phyloP scores from a whole-genome alignment of 2,329 filamentous ascomycete genomes.

The Coniella lustricola region DNA sequence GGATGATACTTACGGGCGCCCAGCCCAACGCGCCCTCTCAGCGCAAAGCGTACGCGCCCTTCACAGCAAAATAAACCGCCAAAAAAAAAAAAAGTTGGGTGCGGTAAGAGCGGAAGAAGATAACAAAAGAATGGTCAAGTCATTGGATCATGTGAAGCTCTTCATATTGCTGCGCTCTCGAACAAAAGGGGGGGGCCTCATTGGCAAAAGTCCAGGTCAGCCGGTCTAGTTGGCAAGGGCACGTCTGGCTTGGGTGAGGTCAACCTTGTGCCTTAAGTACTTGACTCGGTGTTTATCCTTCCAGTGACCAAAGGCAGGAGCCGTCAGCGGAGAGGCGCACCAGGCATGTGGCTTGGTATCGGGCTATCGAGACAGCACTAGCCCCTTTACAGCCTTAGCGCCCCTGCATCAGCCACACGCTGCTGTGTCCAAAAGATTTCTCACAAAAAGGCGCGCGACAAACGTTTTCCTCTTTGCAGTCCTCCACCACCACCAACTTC shows the following conservation, averaged over 20 bases:
- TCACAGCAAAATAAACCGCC: not conserved
- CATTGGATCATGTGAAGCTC: constrained; percentile 1
- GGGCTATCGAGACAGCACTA: not conserved
- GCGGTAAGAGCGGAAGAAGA: not conserved
- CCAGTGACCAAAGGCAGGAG: not conserved
- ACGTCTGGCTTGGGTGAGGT: constrained; percentile 3
- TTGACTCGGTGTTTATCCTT: constrained; percentile 12
- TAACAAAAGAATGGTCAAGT: not conserved
- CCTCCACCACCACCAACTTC: not conserved
- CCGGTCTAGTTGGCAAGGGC: constrained; percentile 2
- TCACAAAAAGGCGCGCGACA: not conserved
- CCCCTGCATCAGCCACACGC: not conserved
- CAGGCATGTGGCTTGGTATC: not conserved
- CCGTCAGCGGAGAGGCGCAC: not conserved
- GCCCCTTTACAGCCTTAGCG: not conserved
- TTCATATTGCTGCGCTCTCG: constrained; percentile 9
- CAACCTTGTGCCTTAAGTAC: constrained; percentile 12
- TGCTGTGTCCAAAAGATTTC: not conserved
- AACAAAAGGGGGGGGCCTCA: constrained; percentile 8
- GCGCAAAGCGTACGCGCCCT: not conserved
- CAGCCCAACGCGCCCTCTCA: not conserved
- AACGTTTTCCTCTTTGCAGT: no score
- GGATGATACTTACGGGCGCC: constrained; percentile 11
- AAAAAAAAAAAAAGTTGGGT: not conserved
- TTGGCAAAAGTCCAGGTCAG: not conserved